Percentiles rank a stretch among this genome's conserved stretches.
Conservation (phyloP, 2,329 filamentous ascomycete species). For the Sporothrix phasma region DNA sequence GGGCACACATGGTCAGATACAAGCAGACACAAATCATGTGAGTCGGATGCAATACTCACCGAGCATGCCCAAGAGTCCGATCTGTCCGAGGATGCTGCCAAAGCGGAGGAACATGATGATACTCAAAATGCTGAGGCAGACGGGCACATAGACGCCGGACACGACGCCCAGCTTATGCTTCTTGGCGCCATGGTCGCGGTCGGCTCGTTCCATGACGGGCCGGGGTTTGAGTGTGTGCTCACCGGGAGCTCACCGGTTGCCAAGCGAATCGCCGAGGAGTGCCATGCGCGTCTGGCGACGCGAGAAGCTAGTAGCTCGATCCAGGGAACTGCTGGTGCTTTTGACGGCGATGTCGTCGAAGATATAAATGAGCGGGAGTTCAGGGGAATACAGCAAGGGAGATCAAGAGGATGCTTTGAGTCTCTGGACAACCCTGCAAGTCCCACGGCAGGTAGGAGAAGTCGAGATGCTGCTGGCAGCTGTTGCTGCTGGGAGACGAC, state of each 20-base stretch:
- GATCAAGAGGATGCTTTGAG: not conserved
- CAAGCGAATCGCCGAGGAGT: not conserved
- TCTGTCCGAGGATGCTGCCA: constrained; percentile 71
- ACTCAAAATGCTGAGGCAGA: constrained; percentile 79
- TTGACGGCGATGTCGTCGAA: not conserved
- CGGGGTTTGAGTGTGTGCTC: not conserved
- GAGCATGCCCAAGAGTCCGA: constrained; percentile 69
- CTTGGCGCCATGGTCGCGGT: constrained; percentile 23
- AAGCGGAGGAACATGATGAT: constrained; percentile 91
- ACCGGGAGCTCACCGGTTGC: constrained; percentile 2
- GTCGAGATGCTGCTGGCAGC: not conserved
- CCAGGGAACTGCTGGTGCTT: too few relatives aligned
- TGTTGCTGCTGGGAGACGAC: not conserved
- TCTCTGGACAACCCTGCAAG: not conserved
- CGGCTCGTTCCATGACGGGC: constrained; percentile 26
- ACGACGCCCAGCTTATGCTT: constrained; percentile 62
- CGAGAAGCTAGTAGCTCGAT: not conserved
- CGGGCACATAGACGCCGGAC: constrained; percentile 75
- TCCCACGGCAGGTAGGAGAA: not conserved
- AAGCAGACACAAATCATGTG: not conserved
- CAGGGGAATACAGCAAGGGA: not conserved
- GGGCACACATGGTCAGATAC: not conserved
- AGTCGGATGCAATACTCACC: constrained; percentile 37
- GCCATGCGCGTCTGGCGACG: constrained; percentile 3
- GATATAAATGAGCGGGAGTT: not conserved